These are phyloP conservation scores for Dactylellina haptotyla DNA, from an alignment of 2,329 filamentous ascomycete genomes.

Conservation along the genomic window DNA sequence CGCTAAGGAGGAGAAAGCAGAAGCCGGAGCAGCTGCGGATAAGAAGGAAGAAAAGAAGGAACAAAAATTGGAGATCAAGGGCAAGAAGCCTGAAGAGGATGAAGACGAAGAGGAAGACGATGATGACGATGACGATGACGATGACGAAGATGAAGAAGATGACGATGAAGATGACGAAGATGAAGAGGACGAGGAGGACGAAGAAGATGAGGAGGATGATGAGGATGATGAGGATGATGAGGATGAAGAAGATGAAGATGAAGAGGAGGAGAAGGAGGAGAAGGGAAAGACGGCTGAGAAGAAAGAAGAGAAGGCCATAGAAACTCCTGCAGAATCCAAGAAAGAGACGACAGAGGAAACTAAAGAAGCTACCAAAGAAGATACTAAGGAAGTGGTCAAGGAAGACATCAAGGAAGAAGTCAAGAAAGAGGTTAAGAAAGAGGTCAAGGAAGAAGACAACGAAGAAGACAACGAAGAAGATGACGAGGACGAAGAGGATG, in stretches of 20 bases:
- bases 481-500: no score
- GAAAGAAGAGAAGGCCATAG: neutral
- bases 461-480: no score
- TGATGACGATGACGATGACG: neutral
- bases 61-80: neutral
- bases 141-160: neutral
- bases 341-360: neutral
- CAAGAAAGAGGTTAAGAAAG: neutral
- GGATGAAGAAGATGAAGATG: neutral
- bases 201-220: neutral
- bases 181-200: no score
- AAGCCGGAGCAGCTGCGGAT: neutral
- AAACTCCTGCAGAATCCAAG: neutral
- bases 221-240: neutral
- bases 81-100: neutral
- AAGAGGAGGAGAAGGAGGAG: conserved; percentile 59
- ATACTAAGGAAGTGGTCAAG: neutral
- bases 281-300: neutral
- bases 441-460: neutral
- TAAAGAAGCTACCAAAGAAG: neutral
- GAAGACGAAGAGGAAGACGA: neutral
- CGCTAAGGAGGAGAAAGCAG: neutral
- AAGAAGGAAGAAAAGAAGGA: neutral
- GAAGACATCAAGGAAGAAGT: neutral
- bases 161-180: neutral